Percentiles rank a stretch among this genome's conserved stretches.
Conservation (phyloP, 2,329 filamentous ascomycete genomes). For the Xylariaceae sp. region DNA sequence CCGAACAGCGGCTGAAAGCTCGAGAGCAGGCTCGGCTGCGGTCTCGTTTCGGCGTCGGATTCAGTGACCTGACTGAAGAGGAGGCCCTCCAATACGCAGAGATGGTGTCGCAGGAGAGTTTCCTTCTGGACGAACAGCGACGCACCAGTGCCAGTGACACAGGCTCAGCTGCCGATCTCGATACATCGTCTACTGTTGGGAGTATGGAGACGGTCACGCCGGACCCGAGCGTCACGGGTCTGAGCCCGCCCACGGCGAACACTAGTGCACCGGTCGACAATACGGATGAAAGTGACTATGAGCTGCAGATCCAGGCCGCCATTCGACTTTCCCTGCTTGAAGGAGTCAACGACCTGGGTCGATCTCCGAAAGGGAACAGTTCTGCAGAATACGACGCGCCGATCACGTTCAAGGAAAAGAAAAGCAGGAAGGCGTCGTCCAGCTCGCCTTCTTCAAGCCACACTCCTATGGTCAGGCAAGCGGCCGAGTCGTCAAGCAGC, state of each 20-base stretch:
- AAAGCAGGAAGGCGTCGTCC: conserved; percentile 29
- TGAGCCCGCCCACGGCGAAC: conserved; percentile 24
- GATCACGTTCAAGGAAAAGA: conserved; percentile 40
- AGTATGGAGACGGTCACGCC: conserved; percentile 45
- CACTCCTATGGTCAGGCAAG: conserved; percentile 24
- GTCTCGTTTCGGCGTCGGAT: conserved; percentile 75
- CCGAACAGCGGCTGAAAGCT: conserved; percentile 58
- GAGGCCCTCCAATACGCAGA: conserved; percentile 58
- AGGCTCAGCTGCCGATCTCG: conserved; percentile 42
- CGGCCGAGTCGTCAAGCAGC: conserved; percentile 11
- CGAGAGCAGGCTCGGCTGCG: conserved; percentile 65
- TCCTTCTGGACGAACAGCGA: conserved; percentile 47
- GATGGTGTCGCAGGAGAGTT: conserved; percentile 57
- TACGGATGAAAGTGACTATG: conserved; percentile 46
- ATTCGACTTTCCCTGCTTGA: conserved; percentile 56
- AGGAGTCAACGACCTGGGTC: conserved; percentile 38
- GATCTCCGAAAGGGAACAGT: conserved; percentile 37
- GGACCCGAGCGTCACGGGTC: conserved; percentile 43
- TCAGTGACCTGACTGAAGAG: conserved; percentile 59
- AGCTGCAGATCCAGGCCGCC: conserved; percentile 55
- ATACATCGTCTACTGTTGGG: conserved; percentile 27
- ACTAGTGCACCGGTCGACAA: conserved; percentile 15
- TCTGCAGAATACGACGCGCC: conserved; percentile 44
- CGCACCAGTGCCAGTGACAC: conserved; percentile 43
- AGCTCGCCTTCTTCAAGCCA: conserved; percentile 30